These are phyloP conservation scores for Chionographis japonica DNA, from an alignment of 106 monocot genomes.

Conservation along the genomic window DNA sequence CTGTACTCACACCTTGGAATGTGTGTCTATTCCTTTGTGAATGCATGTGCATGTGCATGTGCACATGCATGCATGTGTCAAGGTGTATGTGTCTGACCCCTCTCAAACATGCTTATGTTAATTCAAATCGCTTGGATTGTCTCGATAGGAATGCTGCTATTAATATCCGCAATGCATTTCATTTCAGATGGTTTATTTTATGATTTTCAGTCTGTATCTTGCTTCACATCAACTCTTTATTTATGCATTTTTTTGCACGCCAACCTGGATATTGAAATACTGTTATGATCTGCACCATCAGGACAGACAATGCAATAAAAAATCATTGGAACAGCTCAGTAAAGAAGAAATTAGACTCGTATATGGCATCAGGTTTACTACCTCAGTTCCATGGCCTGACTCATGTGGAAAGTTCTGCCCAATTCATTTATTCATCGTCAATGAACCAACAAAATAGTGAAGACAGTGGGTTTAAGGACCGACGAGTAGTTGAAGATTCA, in stretches of 20 bases:
- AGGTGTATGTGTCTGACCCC: no score
- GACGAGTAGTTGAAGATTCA: constrained; percentile 34
- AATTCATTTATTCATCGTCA: constrained; percentile 12
- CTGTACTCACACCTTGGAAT: no score
- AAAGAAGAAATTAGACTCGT: constrained; percentile 83
- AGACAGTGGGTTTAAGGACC: constrained; percentile 29
- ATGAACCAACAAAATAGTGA: constrained; percentile 24
- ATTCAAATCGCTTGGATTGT: no score
- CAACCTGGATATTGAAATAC: neutral
- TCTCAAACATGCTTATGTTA: no score
- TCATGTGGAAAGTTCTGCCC: constrained; percentile 21
- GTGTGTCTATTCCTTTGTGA: no score
- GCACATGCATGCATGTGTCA: no score
- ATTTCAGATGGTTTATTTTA: no score
- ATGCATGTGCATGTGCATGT: no score
- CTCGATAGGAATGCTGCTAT: no score
- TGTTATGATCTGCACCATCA: constrained; percentile 21
- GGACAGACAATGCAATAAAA: constrained; percentile 98
- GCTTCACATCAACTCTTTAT: no score
- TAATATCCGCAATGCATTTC: no score
- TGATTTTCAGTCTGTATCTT: no score
- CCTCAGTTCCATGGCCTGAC: constrained; percentile 44
- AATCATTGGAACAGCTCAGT: constrained; percentile 99
- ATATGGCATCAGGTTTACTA: constrained; percentile 62
- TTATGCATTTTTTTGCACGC: neutral